phyloP scores from a whole-genome alignment of 805 yeast genomes.

The Yueomyces sp. region DNA sequence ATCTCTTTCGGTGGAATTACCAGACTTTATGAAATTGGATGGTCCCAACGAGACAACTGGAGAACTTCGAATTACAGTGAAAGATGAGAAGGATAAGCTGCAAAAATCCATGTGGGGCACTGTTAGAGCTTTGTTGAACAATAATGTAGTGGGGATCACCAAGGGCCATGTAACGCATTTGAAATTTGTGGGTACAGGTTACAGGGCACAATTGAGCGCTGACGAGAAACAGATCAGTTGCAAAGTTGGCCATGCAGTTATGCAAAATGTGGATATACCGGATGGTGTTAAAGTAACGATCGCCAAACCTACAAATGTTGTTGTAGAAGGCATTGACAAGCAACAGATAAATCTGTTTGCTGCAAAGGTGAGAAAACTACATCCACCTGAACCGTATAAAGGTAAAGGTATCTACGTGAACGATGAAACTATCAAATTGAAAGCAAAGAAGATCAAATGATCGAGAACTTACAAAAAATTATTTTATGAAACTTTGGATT shows the following conservation, averaged over 20 bases:
- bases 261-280: conserved; percentile 68
- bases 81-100: conserved; percentile 38
- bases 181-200: conserved; percentile 93
- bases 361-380: conserved; percentile 69
- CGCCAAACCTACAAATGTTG: conserved; percentile 76
- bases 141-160: conserved; percentile 73
- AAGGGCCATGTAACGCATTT: conserved; percentile 87
- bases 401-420: conserved; percentile 94
- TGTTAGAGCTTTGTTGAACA: conserved; percentile 60
- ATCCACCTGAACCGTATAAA: conserved; percentile 97
- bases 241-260: conserved; percentile 80
- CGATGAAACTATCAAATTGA: conserved; percentile 79
- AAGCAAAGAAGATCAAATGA: conserved; percentile 85
- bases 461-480: not conserved
- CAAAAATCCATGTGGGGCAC: conserved; percentile 97
- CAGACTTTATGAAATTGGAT: conserved; percentile 46
- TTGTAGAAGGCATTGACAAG: conserved; percentile 78
- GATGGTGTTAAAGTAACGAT: conserved; percentile 56
- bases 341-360: conserved; percentile 83
- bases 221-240: conserved; percentile 47
- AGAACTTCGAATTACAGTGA: conserved; percentile 33
- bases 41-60: conserved; percentile 20
- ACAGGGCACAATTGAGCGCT: conserved; percentile 70
- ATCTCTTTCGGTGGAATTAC: conserved; percentile 44
- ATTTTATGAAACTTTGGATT: no score